Percentiles rank a stretch among this genome's conserved stretches.
Conservation (phyloP, 179 eudicot species). For the Patellifolia procumbens region DNA sequence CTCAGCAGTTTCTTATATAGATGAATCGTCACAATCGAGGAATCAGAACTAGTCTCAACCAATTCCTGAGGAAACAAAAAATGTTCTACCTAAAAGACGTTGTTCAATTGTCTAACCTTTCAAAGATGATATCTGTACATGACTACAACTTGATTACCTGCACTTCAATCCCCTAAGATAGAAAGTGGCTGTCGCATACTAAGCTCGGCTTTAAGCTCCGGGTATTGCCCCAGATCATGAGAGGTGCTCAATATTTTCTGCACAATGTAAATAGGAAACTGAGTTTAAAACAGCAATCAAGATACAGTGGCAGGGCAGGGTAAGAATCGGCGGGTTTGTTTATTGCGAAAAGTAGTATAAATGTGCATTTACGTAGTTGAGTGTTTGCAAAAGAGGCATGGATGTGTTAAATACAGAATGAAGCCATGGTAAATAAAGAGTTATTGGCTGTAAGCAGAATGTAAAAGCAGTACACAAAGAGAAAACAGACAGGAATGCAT, state of each 20-base stretch:
- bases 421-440: background rate
- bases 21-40: background rate
- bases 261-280: constrained; percentile 8
- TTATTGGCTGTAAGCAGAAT: constrained; percentile 1
- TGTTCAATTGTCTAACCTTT: background rate
- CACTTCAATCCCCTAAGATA: constrained; percentile 66
- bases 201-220: constrained; percentile 83
- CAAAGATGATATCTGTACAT: background rate
- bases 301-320: background rate
- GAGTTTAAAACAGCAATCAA: background rate
- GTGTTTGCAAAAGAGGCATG: background rate
- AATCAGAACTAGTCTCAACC: background rate
- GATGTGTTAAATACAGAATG: background rate
- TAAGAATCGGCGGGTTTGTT: background rate
- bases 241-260: constrained; percentile 74
- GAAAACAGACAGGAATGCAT: background rate
- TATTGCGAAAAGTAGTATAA: background rate
- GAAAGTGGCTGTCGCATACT: constrained; percentile 95
- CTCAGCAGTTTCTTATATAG: background rate
- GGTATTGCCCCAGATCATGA: constrained; percentile 71
- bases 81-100: background rate
- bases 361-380: background rate
- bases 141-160: background rate
- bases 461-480: background rate
- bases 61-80: background rate